Evolutionary conservation across 1,284 basidiomycete species (phyloP), one percentile per base, ranked within the genome.

Genomic region (Fomitopsis betulina): DNA sequence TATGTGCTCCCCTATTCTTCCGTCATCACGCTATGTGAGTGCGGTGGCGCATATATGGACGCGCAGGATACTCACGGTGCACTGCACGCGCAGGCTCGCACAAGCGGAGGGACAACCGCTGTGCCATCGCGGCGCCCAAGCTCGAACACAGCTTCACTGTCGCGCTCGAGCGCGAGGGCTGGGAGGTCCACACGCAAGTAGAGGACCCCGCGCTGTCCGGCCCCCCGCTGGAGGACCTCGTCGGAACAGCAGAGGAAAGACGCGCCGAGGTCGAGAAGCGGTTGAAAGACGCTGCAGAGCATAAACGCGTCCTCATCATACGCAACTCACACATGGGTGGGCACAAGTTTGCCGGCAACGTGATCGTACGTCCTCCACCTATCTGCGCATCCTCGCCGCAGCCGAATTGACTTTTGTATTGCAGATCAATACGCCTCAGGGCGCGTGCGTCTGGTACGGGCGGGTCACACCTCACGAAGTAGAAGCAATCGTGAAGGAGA

Each of bases 321-420:
- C 86, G 84, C 68, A 90, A 87, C 62, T 95, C 91, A 30, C 96
- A 97, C 73, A 80, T 94, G 50, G 94, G 94, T 50, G 94, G 94
- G 1, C 95, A 97, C 76, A 88, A 89, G 63, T 97, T 89, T 70
- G 89, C 92, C 19, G 96, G 96, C 27, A 96, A 96, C 68, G 89
- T 93, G 66, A 87, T 96, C 59, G 93, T 94, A 68, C 69, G 89
- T 76, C 21, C 57, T 27, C 25, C 10, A 42, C 23, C 37, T 38
- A 50, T 47, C 23, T 30, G 27, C 5, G 27, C 5, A 30, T 30
- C 27, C 27, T 30, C 27, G 27, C 27, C 2, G 27, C 27, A n/a
- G 19, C 42, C 30, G 23, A n/a, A 19, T 23, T 9, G 30, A 33
- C 42, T 42, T 25, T 19, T 13, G 30, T 32, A 2, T 12, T 35